Conservation (phyloP, 371 early-diverging fungal species). For the Rhizopus stolonifer region DNA sequence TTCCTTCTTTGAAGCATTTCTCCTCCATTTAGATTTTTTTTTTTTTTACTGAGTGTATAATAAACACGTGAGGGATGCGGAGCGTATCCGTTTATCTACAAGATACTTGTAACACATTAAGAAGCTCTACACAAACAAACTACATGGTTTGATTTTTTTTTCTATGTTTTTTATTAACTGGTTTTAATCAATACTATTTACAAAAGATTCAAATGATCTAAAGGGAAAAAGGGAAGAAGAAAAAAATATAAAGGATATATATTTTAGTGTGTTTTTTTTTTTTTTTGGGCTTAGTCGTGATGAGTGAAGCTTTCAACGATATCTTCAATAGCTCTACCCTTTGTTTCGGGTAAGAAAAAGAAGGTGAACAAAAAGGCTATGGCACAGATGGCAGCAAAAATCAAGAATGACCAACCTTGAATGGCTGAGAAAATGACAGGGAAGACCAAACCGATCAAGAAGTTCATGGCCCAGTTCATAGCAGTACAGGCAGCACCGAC, state of each 20-base stretch:
- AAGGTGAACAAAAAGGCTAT: conserved; percentile 30
- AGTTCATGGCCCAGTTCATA: conserved; percentile 63
- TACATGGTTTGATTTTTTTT: too few species aligned
- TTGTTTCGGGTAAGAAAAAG: conserved; percentile 59
- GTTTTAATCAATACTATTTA: too few species aligned
- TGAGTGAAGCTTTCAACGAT: conserved; percentile 27
- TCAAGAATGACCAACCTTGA: conserved; percentile 66
- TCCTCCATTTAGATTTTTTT: too few species aligned
- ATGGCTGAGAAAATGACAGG: conserved; percentile 61
- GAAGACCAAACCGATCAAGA: conserved; percentile 58
- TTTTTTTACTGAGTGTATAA: too few species aligned
- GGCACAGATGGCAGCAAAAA: conserved; percentile 48
- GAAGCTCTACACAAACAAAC: too few species aligned
- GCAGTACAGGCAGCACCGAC: conserved; percentile 53
- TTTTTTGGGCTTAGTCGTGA: background rate
- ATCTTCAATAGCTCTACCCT: conserved; percentile 56
- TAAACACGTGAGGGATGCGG: too few species aligned
- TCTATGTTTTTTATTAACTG: too few species aligned
- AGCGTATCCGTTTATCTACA: too few species aligned
- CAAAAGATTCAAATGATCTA: too few species aligned
- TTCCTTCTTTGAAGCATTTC: too few species aligned
- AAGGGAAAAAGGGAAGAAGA: too few species aligned
- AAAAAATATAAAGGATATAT: background rate
- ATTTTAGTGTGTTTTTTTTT: background rate
- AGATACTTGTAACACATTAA: too few species aligned